Evolutionary conservation across 106 monocot genomes (phyloP).

Genomic region (Platanthera guangdongensis): DNA sequence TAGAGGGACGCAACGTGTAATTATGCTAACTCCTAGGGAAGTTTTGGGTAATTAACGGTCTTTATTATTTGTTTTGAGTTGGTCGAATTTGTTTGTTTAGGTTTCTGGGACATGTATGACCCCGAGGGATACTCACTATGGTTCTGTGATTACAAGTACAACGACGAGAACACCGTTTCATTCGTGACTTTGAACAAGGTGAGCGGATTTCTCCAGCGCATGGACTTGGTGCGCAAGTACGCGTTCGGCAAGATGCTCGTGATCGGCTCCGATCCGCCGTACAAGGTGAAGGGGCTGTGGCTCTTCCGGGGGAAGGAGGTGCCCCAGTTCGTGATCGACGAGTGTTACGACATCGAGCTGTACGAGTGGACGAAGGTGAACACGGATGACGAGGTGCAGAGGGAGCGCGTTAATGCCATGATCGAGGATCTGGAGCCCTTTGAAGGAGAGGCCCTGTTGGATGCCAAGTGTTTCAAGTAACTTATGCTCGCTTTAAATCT

Average conservation of each 20-base stretch:
- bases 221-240: constrained; percentile 59
- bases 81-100: constrained; percentile 12
- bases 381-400: constrained; percentile 45
- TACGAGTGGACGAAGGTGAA: constrained; percentile 59
- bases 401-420: constrained; percentile 54
- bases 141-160: constrained; percentile 72
- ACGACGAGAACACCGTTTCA: constrained; percentile 60
- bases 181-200: constrained; percentile 71
- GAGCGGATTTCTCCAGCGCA: constrained; percentile 54
- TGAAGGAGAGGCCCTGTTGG: constrained; percentile 49
- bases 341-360: constrained; percentile 73
- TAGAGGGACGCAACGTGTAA: no score
- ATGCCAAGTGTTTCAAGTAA: constrained; percentile 72
- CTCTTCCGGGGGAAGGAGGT: constrained; percentile 55
- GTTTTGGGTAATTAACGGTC: not conserved
- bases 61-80: not conserved
- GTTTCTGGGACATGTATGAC: constrained; percentile 71
- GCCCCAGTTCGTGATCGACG: constrained; percentile 48
- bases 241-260: constrained; percentile 72
- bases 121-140: constrained; percentile 61
- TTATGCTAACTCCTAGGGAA: no score
- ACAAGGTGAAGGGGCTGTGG: constrained; percentile 66
- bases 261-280: constrained; percentile 45
- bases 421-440: constrained; percentile 76
- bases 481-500: not conserved